These are phyloP conservation scores for Gossypium thurberi DNA, from an alignment of 345 rosid genomes.

Conservation along the genomic window DNA sequence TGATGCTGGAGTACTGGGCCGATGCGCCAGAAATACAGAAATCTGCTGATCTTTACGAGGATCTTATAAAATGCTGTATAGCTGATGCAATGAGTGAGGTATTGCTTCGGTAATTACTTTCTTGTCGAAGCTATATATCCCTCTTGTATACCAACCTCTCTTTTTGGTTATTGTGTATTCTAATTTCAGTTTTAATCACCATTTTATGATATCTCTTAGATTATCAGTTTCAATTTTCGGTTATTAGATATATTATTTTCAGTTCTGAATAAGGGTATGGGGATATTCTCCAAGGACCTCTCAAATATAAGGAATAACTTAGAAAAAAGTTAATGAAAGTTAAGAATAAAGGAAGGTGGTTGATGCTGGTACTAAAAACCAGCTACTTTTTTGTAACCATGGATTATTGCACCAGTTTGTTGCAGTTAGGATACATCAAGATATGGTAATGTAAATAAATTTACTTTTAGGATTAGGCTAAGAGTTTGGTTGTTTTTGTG, in stretches of 20 bases:
- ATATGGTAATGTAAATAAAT: neutral
- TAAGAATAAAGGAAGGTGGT: neutral
- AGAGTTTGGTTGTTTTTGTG: neutral
- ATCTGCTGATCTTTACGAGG: slow-evolving; percentile 84
- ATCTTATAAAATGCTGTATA: slow-evolving; percentile 76
- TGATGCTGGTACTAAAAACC: neutral
- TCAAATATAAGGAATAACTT: no score
- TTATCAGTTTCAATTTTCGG: neutral
- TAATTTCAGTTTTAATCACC: neutral
- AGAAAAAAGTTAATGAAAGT: neutral
- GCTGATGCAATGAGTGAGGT: slow-evolving; percentile 99
- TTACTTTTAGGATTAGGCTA: neutral
- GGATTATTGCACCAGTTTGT: neutral
- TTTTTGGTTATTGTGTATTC: neutral
- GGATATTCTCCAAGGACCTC: neutral
- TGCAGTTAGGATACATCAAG: neutral
- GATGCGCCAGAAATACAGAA: slow-evolving; percentile 94
- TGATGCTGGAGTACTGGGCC: slow-evolving; percentile 88
- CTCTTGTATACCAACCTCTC: neutral
- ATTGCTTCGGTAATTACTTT: slow-evolving; percentile 14
- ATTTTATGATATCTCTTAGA: neutral
- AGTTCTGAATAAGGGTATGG: neutral
- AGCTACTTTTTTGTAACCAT: neutral
- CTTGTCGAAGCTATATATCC: neutral
- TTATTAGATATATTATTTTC: neutral